A percentile compares a stretch with the other conserved stretches of the same genome.
These are phyloP conservation scores for Exophiala xenobiotica DNA, from an alignment of 2,329 filamentous ascomycete species.

Conservation along the genomic window DNA sequence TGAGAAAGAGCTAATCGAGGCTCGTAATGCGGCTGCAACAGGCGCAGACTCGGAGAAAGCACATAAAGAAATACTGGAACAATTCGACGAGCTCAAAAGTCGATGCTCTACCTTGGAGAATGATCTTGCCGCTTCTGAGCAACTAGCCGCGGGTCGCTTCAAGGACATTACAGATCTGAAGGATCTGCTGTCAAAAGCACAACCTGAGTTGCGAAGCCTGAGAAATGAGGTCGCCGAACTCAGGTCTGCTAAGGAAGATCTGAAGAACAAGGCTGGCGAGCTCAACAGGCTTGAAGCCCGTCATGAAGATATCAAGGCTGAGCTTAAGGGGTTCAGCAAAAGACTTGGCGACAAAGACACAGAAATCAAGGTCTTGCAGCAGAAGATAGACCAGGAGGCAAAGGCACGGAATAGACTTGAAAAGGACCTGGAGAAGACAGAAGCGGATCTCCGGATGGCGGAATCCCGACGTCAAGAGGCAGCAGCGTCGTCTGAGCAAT, in stretches of 20 bases:
- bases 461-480: conserved; percentile 79
- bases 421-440: conserved; percentile 70
- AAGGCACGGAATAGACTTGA: conserved; percentile 71
- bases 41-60: conserved; percentile 45
- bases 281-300: conserved; percentile 75
- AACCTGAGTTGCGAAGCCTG: conserved; percentile 78
- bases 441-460: conserved; percentile 73
- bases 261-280: conserved; percentile 62
- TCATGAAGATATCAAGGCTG: conserved; percentile 76
- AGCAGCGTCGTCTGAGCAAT: conserved; percentile 69
- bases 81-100: conserved; percentile 62
- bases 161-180: conserved; percentile 81
- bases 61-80: conserved; percentile 48
- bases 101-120: conserved; percentile 71
- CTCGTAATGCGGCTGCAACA: conserved; percentile 50
- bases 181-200: conserved; percentile 77
- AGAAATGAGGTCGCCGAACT: conserved; percentile 74
- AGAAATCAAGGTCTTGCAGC: conserved; percentile 74
- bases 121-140: conserved; percentile 80
- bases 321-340: conserved; percentile 68
- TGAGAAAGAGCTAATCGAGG: conserved; percentile 66
- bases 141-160: conserved; percentile 81
- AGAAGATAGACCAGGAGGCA: conserved; percentile 74
- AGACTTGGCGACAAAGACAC: conserved; percentile 70
- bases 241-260: conserved; percentile 72